phyloP scores from a whole-genome alignment of 768 basidiomycete genomes.

The Mycena polygramma region DNA sequence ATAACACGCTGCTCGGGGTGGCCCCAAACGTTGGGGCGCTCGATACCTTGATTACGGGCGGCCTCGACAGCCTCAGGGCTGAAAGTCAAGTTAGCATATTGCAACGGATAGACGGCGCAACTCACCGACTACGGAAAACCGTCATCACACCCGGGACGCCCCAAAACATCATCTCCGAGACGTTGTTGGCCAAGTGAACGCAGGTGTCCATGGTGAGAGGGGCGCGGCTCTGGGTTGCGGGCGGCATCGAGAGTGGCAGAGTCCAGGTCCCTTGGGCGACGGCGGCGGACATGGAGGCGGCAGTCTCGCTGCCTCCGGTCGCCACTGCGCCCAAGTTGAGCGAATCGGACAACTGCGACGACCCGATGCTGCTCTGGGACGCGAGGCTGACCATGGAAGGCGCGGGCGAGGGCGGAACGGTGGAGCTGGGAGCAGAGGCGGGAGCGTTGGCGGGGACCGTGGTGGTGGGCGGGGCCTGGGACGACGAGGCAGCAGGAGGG shows the following conservation, averaged over 20 bases:
- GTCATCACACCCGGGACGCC: background rate
- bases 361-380: too few relatives aligned
- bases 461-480: background rate
- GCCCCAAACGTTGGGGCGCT: conserved; percentile 2
- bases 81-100: background rate
- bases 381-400: background rate
- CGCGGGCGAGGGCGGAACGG: background rate
- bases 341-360: too few relatives aligned
- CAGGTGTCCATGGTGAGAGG: background rate
- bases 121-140: background rate
- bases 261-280: too few relatives aligned
- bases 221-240: too few relatives aligned
- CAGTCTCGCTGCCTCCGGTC: too few relatives aligned
- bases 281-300: too few relatives aligned
- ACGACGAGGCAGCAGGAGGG: background rate
- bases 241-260: too few relatives aligned
- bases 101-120: background rate
- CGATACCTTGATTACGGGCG: background rate
- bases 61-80: background rate
- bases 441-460: too few relatives aligned
- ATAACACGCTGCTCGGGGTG: background rate
- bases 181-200: background rate
- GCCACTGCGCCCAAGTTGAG: too few relatives aligned
- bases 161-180: background rate
- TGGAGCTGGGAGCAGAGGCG: too few relatives aligned